These are phyloP conservation scores for Didymella arachidicola DNA, from an alignment of 2,329 filamentous ascomycete genomes.

Conservation along the genomic window DNA sequence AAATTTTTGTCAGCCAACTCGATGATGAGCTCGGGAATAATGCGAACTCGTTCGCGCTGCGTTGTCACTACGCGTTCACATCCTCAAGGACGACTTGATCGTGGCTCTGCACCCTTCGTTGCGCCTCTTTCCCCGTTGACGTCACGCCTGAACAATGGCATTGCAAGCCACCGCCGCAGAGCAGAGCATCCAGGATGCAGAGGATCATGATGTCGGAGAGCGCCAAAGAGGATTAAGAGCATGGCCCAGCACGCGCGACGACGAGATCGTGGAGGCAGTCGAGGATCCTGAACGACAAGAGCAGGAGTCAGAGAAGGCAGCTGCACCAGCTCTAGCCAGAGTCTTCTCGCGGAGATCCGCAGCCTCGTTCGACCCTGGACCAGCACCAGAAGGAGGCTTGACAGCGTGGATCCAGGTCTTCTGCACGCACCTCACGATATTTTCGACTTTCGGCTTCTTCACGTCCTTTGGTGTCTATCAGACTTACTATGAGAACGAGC, in stretches of 20 bases:
- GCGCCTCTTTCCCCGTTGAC: not conserved
- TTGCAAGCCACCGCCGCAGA: not conserved
- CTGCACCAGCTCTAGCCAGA: conserved; percentile 22
- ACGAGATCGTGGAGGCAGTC: conserved; percentile 26
- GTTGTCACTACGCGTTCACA: not conserved
- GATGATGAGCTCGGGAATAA: conserved; percentile 9
- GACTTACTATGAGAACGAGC: conserved; percentile 58
- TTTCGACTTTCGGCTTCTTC: conserved; percentile 64
- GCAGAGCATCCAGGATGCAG: not conserved
- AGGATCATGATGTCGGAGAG: conserved; percentile 1
- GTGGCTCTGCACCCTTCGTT: not conserved
- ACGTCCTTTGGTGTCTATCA: conserved; percentile 66
- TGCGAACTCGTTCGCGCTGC: not conserved
- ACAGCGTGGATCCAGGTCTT: conserved; percentile 64
- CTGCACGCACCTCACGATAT: conserved; percentile 60
- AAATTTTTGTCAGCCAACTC: conserved; percentile 15
- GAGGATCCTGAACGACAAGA: conserved; percentile 14
- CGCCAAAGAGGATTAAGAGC: not conserved
- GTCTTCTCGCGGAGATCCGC: conserved; percentile 36
- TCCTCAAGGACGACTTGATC: not conserved
- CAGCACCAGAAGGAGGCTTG: conserved; percentile 58
- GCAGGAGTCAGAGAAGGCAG: conserved; percentile 9
- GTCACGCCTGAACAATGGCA: conserved; percentile 6
- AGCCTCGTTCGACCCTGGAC: conserved; percentile 38
- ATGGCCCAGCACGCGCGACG: conserved; percentile 29